These are phyloP conservation scores for Tuber umbilicatum DNA, from an alignment of 495 filamentous ascomycete genomes.

Conservation along the genomic window DNA sequence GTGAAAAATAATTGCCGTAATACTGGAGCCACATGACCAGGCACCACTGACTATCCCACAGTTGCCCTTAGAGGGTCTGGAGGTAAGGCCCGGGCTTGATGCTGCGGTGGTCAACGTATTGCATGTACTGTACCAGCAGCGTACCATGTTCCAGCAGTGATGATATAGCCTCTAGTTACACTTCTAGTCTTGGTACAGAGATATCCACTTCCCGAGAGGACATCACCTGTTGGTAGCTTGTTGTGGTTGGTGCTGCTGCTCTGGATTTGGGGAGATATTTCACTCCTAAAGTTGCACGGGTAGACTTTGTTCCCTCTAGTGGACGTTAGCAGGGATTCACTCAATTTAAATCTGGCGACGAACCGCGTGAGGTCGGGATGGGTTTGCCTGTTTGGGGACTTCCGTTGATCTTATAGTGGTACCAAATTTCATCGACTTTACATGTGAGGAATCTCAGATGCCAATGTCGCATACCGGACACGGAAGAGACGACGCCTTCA, in stretches of 20 bases:
- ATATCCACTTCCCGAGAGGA: conserved; percentile 52
- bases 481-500: not conserved
- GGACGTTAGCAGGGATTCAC: not conserved
- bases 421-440: conserved; percentile 86
- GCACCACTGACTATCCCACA: conserved; percentile 10
- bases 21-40: conserved; percentile 7
- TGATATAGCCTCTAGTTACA: conserved; percentile 55
- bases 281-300: conserved; percentile 56
- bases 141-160: conserved; percentile 59
- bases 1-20: conserved; percentile 19
- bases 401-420: conserved; percentile 73
- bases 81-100: conserved; percentile 42
- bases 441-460: not conserved
- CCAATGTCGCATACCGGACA: not conserved
- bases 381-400: conserved; percentile 70
- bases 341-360: conserved; percentile 10
- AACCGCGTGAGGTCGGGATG: conserved; percentile 56
- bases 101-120: conserved; percentile 53
- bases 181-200: conserved; percentile 50
- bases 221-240: conserved; percentile 33
- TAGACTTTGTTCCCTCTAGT: conserved; percentile 55
- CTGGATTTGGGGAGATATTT: conserved; percentile 60
- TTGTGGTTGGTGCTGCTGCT: conserved; percentile 42
- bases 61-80: conserved; percentile 17
- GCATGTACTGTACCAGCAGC: conserved; percentile 55